These are phyloP conservation scores for Lachancea sp. DNA, from an alignment of 805 yeast genomes.

Conservation along the genomic window DNA sequence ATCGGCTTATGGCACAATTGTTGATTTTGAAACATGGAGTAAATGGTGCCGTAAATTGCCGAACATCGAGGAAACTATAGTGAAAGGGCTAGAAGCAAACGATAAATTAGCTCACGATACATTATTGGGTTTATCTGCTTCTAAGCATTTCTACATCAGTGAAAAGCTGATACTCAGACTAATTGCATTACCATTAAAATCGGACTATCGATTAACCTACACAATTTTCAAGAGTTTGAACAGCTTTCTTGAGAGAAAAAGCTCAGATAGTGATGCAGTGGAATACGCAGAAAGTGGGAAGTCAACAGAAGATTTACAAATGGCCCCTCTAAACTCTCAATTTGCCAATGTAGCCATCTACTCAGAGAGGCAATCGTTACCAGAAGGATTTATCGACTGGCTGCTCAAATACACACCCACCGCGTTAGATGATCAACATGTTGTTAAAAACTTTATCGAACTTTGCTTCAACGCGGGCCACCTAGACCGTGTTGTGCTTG, in stretches of 20 bases:
- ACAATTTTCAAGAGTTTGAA: conserved; percentile 7
- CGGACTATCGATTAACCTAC: conserved; percentile 1
- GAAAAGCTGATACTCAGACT: not conserved
- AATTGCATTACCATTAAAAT: conserved; percentile 4
- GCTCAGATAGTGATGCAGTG: not conserved
- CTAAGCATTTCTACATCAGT: conserved; percentile 2
- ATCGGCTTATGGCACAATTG: conserved; percentile 1
- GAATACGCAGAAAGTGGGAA: not conserved
- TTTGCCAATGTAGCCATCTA: conserved; percentile 2
- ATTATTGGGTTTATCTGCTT: conserved; percentile 19
- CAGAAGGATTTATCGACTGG: conserved; percentile 18
- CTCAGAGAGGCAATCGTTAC: conserved; percentile 9
- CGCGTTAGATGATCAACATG: conserved; percentile 15
- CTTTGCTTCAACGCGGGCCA: conserved; percentile 23
- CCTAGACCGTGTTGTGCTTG: conserved; percentile 14
- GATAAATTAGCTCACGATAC: conserved; percentile 22
- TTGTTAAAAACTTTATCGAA: conserved; percentile 29
- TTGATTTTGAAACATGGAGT: conserved; percentile 4
- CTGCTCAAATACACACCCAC: conserved; percentile 14
- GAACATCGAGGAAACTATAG: conserved; percentile 1
- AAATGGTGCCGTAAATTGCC: conserved; percentile 6
- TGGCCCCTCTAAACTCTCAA: not conserved
- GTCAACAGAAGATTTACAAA: not conserved
- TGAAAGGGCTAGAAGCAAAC: not conserved
- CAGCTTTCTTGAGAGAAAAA: conserved; percentile 5